A percentile compares a stretch with the other conserved stretches of the same genome.
These are phyloP conservation scores for Phytophthora ramorum DNA, from an alignment of 352 stramenopile genomes.

Conservation along the genomic window DNA sequence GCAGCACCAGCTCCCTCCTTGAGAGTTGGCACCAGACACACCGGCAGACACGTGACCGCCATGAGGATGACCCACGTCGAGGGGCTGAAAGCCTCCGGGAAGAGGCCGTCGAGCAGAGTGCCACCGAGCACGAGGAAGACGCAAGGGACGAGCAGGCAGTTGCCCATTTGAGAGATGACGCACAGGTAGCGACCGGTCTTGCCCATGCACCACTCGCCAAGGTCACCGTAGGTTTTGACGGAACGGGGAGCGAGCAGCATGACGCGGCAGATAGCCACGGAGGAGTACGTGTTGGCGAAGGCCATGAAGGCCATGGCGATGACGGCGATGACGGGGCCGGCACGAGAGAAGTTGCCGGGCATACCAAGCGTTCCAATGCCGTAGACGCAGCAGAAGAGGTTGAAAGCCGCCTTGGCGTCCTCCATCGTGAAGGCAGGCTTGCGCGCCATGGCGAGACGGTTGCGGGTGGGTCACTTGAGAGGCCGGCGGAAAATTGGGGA, in stretches of 20 bases:
- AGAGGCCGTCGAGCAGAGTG: constrained; percentile 46
- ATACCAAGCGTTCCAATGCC: constrained; percentile 68
- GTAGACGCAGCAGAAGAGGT: constrained; percentile 58
- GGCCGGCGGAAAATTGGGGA: constrained; percentile 18
- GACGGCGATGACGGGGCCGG: constrained; percentile 42
- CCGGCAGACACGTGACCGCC: constrained; percentile 38
- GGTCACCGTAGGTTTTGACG: constrained; percentile 61
- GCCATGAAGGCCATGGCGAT: constrained; percentile 61
- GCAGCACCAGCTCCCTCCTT: constrained; percentile 51
- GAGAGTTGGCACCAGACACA: constrained; percentile 59
- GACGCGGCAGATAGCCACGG: constrained; percentile 48
- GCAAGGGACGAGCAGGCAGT: constrained; percentile 51
- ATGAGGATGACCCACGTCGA: constrained; percentile 58
- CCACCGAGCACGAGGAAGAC: constrained; percentile 59
- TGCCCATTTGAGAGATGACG: constrained; percentile 45
- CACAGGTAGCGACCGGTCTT: constrained; percentile 46
- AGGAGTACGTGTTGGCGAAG: constrained; percentile 50
- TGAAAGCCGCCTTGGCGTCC: constrained; percentile 54
- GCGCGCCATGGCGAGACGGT: constrained; percentile 24
- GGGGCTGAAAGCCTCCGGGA: constrained; percentile 45
- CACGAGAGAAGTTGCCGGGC: constrained; percentile 56
- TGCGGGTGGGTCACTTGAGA: constrained; percentile 9
- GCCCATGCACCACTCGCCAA: constrained; percentile 63
- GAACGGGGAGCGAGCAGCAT: constrained; percentile 49
- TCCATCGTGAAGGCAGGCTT: constrained; percentile 51